Base-by-base conservation (phyloP, 2,329 filamentous ascomycete species). In the Fusarium lyarnte region DNA sequence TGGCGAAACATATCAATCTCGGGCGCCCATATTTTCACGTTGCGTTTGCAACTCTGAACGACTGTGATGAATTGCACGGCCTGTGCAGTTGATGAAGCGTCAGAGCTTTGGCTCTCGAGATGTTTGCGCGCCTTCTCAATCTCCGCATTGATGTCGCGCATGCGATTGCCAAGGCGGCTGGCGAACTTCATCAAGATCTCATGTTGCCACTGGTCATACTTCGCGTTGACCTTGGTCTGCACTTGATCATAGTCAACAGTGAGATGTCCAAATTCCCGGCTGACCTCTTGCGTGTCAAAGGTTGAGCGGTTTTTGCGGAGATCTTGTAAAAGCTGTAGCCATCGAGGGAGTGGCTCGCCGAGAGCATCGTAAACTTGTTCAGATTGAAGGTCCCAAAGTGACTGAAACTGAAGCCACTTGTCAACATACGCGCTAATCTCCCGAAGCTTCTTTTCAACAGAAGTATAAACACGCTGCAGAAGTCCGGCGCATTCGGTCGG, bases 181-280 rank as follows among this genome's bases (percentile, higher is more conserved):
- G 94, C 96, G 82, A 99, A 99, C 80, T 97, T 97, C 76, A 93
- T 89, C 41, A 98, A 87, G 61, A 99, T 97, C 74, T 99, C 96
- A 77, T 98, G 94, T 81, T 99, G 96, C 96, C 97, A 99, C 81
- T 98, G 95, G 79, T 99, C 97, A 80, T 99, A 99, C 81, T 98
- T 99, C 77, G 94, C 94, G 78, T 98, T 99, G 81, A 99, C 96
- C 82, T 97, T 98, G 63, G 95, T 94, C 82, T 99, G 97, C 1
- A 99, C 96, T 82, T 99, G 97, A 77, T 98, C 96, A 78, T 99
- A 99, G 81, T 99, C 95, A 78, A 99, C 94, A 8, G 93, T 94
- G 59, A 98, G 91, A 81, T 97, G 95, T 8, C 96, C 96, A 79
- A 99, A 99, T 2, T 92, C 93, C 42, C 93, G 92, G 81, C 92